Evolutionary conservation across 495 filamentous ascomycete genomes (phyloP).

Genomic region (Hypomontagnella monticulosa): DNA sequence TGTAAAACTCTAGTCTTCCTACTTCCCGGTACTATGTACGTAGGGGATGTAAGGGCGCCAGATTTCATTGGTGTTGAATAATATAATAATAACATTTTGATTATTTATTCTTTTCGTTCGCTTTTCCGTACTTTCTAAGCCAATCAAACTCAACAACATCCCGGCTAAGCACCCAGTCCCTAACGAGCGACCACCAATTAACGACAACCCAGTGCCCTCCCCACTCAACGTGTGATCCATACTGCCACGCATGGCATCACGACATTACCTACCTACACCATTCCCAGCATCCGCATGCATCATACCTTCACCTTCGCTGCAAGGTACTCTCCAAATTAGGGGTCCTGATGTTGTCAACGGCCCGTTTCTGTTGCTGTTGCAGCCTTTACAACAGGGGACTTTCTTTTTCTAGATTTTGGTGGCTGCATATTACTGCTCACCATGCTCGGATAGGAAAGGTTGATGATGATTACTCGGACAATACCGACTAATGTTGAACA

Average conservation of each 20-base stretch:
- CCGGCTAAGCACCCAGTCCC: neutral
- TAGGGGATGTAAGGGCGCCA: slow-evolving; percentile 15
- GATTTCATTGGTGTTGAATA: slow-evolving; percentile 1
- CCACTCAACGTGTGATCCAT: slow-evolving; percentile 3
- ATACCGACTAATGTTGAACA: slow-evolving; percentile 11
- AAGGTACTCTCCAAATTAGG: slow-evolving; percentile 30
- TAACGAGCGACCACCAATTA: neutral
- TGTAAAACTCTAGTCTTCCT: neutral
- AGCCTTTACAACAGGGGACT: slow-evolving; percentile 15
- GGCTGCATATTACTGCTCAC: slow-evolving; percentile 19
- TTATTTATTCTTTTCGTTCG: slow-evolving; percentile 3
- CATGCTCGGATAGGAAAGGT: slow-evolving; percentile 30
- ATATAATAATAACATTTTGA: slow-evolving; percentile 13
- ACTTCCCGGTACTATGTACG: neutral
- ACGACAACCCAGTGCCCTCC: neutral
- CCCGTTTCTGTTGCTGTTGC: slow-evolving; percentile 17
- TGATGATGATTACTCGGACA: slow-evolving; percentile 13
- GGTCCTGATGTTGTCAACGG: slow-evolving; percentile 3
- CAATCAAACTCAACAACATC: neutral
- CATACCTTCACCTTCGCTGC: slow-evolving; percentile 9
- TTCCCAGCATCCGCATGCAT: slow-evolving; percentile 6
- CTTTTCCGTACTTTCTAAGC: neutral
- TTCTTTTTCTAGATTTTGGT: slow-evolving; percentile 17
- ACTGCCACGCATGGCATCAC: slow-evolving; percentile 15
- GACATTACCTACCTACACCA: slow-evolving; percentile 8